Evolutionary conservation across 768 basidiomycete genomes (phyloP).

Genomic region (Leccinum aurantiacum): DNA sequence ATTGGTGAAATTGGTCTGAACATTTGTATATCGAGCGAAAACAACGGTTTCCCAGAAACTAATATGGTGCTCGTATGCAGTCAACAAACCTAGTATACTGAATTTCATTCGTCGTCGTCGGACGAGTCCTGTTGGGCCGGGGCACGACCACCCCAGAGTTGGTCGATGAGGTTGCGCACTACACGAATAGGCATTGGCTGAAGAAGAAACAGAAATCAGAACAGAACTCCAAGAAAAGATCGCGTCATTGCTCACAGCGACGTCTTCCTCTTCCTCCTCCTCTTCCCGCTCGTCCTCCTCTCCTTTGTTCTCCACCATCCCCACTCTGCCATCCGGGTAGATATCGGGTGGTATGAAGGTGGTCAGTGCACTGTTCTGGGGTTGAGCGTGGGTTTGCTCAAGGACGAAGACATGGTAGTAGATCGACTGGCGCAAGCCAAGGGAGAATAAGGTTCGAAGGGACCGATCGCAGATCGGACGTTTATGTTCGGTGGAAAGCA

Average conservation of each 20-base stretch:
- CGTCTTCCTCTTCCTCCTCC: slow-evolving; percentile 12
- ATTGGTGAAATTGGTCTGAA: no score
- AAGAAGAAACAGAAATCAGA: not conserved
- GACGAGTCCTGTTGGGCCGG: slow-evolving; percentile 20
- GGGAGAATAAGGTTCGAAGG: slow-evolving; percentile 41
- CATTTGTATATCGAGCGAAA: not conserved
- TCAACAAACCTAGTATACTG: not conserved
- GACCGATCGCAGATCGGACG: slow-evolving; percentile 30
- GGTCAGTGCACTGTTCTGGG: no score
- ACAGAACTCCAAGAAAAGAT: not conserved
- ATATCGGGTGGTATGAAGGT: no score
- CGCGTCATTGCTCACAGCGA: slow-evolving; percentile 41
- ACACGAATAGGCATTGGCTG: slow-evolving; percentile 62
- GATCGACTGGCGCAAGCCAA: slow-evolving; percentile 48
- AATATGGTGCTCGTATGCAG: not conserved
- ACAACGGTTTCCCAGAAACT: not conserved
- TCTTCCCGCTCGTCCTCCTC: no score
- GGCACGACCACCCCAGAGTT: slow-evolving; percentile 45
- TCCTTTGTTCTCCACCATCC: no score
- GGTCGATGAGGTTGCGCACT: slow-evolving; percentile 55
- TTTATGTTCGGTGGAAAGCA: slow-evolving; percentile 32
- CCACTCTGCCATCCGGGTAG: no score
- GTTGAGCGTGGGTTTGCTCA: no score
- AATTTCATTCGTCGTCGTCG: slow-evolving; percentile 12
- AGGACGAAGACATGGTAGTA: slow-evolving; percentile 60